Evolutionary conservation across 352 stramenopile species (phyloP), one percentile per base, ranked within the genome.

Genomic region (Pythium apleroticum): DNA sequence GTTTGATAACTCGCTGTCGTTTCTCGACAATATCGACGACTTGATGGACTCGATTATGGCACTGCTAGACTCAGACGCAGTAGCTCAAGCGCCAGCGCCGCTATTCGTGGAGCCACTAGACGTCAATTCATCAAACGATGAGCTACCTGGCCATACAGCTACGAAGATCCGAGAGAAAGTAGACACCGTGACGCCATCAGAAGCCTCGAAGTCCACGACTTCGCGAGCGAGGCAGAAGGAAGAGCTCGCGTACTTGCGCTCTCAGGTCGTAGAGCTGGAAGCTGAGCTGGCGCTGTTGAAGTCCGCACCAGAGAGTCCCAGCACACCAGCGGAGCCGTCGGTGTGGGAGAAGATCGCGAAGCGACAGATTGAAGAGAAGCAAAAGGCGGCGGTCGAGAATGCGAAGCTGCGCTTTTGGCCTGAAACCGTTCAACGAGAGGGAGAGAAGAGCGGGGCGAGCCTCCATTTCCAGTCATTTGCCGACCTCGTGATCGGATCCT

Each of bases 221-320:
- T 14, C 49, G 31, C 15, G 52, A 6, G 12, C n/a, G 30, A 24
- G 52, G 63, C 71, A 69, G 45, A 80, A 78, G 37, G 55, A 78
- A 27, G 73, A 80, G 53, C 58, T 80, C 17, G 65, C 69, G 20
- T 74, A 69, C 22, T 52, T 83, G 14, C 70, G 72, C 8, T 14
- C 52, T 2, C 72, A 78, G 30, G 52, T 71, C 0, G 25, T 12
- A 17, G 70, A 76, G 31, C 60, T 83, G 1, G 63, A 75, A 52
- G 4, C 39, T 11, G 55, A 77, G 52, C 39, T 83, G 25, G 30
- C 25, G 2, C 28, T 48, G 10, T 6, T 64, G 19, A 55, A 63
- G 37, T 39, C 33, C 8, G 33, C 7, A 4, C 33, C 46, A 39
- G 49, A 9, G 33, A 39, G 33, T 39, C 33, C 33, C 7, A 39